Base-by-base conservation (phyloP, 371 early-diverging fungal genomes). In the Agmasoma carcini region DNA sequence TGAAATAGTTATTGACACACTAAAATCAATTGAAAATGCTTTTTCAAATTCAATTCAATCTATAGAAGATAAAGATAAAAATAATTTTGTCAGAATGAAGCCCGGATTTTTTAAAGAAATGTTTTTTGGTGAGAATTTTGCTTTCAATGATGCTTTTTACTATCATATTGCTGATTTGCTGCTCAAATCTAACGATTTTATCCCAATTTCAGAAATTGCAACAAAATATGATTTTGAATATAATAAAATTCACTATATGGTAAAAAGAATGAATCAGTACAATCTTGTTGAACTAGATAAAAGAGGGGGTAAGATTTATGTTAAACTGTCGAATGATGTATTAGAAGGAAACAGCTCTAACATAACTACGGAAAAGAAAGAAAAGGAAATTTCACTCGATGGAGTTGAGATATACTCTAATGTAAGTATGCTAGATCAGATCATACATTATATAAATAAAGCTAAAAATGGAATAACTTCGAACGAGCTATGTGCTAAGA, bases 231-330 rank as follows among this genome's bases (percentile, higher is more conserved):
- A 25, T 3, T 34, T 66, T 22, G 59, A 63, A 25, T 50, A 64
- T 9, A 66, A 66, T 29, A 63, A 60, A 33, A 45, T 48, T 1
- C 44, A 39, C 29, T 66, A 66, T 40, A 27, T 63, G 15, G 37
- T 39, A 19, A 66, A 66, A 22, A 62, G 50, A 37, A 44, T 66
- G 11, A 37, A 19, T 12, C 15, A 23, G 9, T 37, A 31, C 7
- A 59, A 51, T 15, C 48, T 46, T 43, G 41, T 66, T n/a, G 56
- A 54, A 9, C 31, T 46, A 27, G 40, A 55, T 34, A 43, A 45
- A 52, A 36, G 51, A 2, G 63, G 67, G 20, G 17, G 22, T 30
- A 20, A 29, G 14, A 26, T 19, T 1, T 25, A 27, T 2, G 17
- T 26, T 0, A 39, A 22, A 12, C 20, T 37, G 19, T 50, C 41